These are phyloP conservation scores for Calocybe gangraenosa DNA, from an alignment of 768 basidiomycete genomes.

Conservation along the genomic window DNA sequence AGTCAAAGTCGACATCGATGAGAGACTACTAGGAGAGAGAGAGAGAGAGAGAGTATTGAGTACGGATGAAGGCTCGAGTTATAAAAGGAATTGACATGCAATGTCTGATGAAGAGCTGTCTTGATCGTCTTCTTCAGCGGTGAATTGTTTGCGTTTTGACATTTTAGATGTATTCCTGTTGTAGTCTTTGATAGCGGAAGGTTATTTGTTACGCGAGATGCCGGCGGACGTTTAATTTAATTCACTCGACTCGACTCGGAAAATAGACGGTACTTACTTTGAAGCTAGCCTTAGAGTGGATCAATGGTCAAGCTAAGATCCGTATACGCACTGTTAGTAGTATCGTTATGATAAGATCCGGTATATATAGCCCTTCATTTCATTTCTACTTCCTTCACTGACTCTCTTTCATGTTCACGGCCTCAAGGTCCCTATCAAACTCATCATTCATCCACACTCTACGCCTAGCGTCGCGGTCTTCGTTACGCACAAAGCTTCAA, in stretches of 20 bases:
- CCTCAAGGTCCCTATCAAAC: not conserved
- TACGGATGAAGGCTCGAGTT: no score
- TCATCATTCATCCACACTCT: not conserved
- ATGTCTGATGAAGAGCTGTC: constrained; percentile 35
- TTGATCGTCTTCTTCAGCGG: constrained; percentile 30
- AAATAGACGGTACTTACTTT: not conserved
- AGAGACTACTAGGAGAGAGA: constrained; percentile 41
- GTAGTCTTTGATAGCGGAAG: not conserved
- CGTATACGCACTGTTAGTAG: not conserved
- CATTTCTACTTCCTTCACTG: not conserved
- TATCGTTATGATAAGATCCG: constrained; percentile 12
- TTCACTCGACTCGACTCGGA: no score
- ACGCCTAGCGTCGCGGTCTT: constrained; percentile 1
- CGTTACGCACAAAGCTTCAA: constrained; percentile 1
- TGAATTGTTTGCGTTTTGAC: constrained; percentile 53
- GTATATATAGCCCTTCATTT: constrained; percentile 1
- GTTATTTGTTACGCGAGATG: no score
- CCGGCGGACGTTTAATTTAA: no score
- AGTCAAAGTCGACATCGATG: constrained; percentile 90
- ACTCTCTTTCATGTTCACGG: constrained; percentile 8
- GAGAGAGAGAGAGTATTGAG: constrained; percentile 14
- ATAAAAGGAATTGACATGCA: constrained; percentile 15
- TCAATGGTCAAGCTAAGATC: constrained; percentile 5
- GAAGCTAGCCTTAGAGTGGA: constrained; percentile 1
- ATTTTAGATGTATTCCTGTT: no score